Base-by-base conservation (phyloP, 177 flowering plant species). In the Vitis hybrid region DNA sequence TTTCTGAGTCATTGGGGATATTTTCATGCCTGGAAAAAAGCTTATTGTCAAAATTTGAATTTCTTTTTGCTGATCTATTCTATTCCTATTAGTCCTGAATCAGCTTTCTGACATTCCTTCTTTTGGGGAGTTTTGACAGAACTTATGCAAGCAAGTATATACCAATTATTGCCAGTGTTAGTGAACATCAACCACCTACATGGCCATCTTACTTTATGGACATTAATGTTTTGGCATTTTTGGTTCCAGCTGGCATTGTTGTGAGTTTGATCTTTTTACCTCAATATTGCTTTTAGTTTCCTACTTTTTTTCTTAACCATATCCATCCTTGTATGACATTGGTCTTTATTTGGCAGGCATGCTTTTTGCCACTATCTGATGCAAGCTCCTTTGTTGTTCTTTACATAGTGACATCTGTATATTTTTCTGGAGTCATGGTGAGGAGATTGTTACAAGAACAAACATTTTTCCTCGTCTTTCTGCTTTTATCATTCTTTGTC, bases 131-230 rank as follows among this genome's bases (percentile, higher is more conserved):
- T 55, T 76, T 6, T 71, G 63, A 64, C 97, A 96, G 99, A 77
- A 96, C 99, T 67, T 96, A 96, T 84, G 99, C 99, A 49, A 96
- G 99, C 97, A 96, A 96, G 81, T 96, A 96, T 72, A 96, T 96
- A 71, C 99, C 99, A 49, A 96, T 96, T 70, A 96, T 96, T 78
- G 99, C 99, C 31, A 96, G 99, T 82, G 99, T 96, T 31, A 96
- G 99, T 85, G 99, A 96, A 81, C 99, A 96, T 84, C 99, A 96
- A 70, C 99, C 99, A 9, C 99, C 99, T 63, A 96, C 99, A 17
- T 96, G 99, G 99, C 99, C 99, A 15, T 96, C 99, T 22, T 96
- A 96, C 83, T 94, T 96, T 71, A 96, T 96, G 99, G 98, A 96
- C 82, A 92, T 96, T 51, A 96, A 96, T 83, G 91, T 94, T 56